phyloP scores from a whole-genome alignment of 306 rosid genomes.

The Chamaecrista fasciculata region DNA sequence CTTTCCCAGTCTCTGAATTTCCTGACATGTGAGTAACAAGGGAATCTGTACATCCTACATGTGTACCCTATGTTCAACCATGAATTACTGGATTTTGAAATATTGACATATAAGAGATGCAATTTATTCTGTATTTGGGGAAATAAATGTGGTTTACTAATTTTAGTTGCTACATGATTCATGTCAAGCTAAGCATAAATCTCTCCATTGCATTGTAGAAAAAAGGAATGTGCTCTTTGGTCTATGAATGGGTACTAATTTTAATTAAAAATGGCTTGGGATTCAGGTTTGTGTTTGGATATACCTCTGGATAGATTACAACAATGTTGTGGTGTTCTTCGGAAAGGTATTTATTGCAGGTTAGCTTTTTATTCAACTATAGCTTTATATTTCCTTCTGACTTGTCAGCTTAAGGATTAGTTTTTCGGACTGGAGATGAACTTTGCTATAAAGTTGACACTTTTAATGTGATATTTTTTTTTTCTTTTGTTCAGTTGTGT shows the following conservation, averaged over 20 bases:
- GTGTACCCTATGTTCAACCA: not conserved
- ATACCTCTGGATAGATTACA: constrained; percentile 74
- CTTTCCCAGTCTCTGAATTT: not conserved
- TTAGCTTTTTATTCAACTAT: constrained; percentile 39
- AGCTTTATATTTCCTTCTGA: constrained; percentile 19
- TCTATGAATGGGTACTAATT: constrained; percentile 16
- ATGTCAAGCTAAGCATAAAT: constrained; percentile 2
- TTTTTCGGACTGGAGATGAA: constrained; percentile 21
- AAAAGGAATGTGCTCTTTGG: not conserved
- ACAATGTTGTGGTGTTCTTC: constrained; percentile 49
- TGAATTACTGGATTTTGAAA: constrained; percentile 9
- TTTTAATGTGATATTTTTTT: not conserved
- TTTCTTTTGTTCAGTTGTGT: constrained; percentile 54
- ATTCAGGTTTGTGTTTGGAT: constrained; percentile 85
- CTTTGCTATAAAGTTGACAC: not conserved
- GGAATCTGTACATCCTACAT: not conserved
- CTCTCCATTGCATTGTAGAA: not conserved
- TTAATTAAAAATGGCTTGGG: constrained; percentile 20
- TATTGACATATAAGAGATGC: constrained; percentile 3
- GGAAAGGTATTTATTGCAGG: constrained; percentile 94
- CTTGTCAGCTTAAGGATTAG: constrained; percentile 2
- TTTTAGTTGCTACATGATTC: not conserved
- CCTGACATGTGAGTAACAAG: not conserved
- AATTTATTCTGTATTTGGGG: constrained; percentile 12
- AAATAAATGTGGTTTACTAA: not conserved